Percentiles rank a stretch among this genome's conserved stretches.
These are phyloP conservation scores for Saksenaea vasiformis DNA, from an alignment of 371 early-diverging fungal genomes.

Conservation along the genomic window DNA sequence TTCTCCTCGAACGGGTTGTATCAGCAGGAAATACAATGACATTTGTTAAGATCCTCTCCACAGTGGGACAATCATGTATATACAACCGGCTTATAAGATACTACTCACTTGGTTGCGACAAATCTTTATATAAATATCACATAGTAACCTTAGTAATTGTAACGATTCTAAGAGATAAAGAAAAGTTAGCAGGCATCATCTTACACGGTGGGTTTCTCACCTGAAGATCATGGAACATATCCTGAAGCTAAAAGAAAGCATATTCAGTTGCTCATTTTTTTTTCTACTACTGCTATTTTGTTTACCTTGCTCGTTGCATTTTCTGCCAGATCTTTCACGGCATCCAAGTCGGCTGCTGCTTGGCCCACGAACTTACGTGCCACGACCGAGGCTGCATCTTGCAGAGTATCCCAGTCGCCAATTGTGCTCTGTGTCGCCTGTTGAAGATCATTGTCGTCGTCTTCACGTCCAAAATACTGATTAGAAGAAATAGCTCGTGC, in stretches of 20 bases:
- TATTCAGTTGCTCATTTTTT: too few species aligned
- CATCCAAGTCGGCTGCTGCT: conserved; percentile 73
- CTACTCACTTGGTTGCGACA: not conserved
- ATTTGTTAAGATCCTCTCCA: too few species aligned
- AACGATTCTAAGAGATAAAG: not conserved
- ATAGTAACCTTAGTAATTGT: not conserved
- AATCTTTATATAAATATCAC: not conserved
- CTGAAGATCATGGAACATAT: conserved; percentile 24
- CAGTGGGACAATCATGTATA: too few species aligned
- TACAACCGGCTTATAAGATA: too few species aligned
- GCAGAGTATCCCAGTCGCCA: conserved; percentile 51
- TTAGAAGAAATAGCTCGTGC: conserved; percentile 77
- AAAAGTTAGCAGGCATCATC: not conserved
- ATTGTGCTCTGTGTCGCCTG: not conserved
- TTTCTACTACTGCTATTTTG: too few species aligned
- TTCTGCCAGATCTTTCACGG: conserved; percentile 72
- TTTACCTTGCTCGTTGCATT: conserved; percentile 53
- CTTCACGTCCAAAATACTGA: conserved; percentile 82
- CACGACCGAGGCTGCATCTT: conserved; percentile 64
- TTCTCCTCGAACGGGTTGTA: too few species aligned
- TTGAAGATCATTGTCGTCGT: conserved; percentile 26
- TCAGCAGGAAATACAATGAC: too few species aligned
- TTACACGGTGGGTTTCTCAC: not conserved
- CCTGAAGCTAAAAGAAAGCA: conserved; percentile 10
- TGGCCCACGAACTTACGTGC: conserved; percentile 72